Evolutionary conservation across 108 stramenopile genomes (phyloP).

Genomic region (Skeletonema grethae): DNA sequence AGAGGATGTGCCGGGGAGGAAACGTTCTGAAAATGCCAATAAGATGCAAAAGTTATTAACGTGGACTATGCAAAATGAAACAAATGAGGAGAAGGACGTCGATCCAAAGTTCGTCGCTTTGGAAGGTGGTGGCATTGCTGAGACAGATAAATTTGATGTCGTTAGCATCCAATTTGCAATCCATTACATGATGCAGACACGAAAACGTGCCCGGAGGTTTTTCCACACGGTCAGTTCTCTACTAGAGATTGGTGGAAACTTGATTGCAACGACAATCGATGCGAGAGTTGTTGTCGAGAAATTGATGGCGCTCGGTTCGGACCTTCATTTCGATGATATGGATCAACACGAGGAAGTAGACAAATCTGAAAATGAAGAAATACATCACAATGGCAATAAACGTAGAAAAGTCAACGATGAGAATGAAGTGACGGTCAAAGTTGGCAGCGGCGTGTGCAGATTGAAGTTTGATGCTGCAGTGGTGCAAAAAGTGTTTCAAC

Average conservation of each 20-base stretch:
- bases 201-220: constrained; percentile 83
- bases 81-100: constrained; percentile 43
- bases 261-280: constrained; percentile 97
- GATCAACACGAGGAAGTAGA: constrained; percentile 41
- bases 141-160: constrained; percentile 85
- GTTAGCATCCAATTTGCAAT: constrained; percentile 98
- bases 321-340: constrained; percentile 65
- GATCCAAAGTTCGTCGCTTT: constrained; percentile 65
- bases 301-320: constrained; percentile 76
- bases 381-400: constrained; percentile 37
- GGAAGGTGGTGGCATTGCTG: constrained; percentile 72
- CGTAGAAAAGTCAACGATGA: constrained; percentile 34
- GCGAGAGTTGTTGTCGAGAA: constrained; percentile 77
- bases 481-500: constrained; percentile 60
- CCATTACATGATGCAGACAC: constrained; percentile 97
- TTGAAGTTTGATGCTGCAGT: constrained; percentile 69
- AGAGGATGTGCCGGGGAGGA: constrained; percentile 86
- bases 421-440: constrained; percentile 43
- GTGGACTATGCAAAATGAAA: constrained; percentile 74
- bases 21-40: constrained; percentile 41
- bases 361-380: constrained; percentile 36
- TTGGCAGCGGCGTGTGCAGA: constrained; percentile 74
- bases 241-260: constrained; percentile 87
- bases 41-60: constrained; percentile 76
- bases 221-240: constrained; percentile 89